A percentile compares a stretch with the other conserved stretches of the same genome.
phyloP scores from a whole-genome alignment of 495 filamentous ascomycete genomes.

The Rostrohypoxylon terebratum region DNA sequence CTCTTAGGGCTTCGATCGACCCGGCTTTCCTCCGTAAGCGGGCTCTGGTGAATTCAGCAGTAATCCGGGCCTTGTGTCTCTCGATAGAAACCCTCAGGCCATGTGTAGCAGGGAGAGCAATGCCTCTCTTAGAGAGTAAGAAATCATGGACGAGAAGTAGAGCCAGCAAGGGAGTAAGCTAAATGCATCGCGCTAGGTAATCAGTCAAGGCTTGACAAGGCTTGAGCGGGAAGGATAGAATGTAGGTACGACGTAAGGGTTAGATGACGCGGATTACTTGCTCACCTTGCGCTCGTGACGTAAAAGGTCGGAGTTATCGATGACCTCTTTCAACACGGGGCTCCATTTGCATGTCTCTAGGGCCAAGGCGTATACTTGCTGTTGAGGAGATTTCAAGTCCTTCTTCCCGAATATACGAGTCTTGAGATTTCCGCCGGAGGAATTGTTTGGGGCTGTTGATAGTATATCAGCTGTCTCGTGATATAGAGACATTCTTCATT shows the following conservation, averaged over 20 bases:
- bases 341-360: conserved; percentile 93
- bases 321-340: conserved; percentile 81
- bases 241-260: not conserved
- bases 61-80: conserved; percentile 82
- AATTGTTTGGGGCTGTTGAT: conserved; percentile 63
- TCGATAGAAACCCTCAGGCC: conserved; percentile 79
- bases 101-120: conserved; percentile 80
- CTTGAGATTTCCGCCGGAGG: conserved; percentile 78
- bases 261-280: not conserved
- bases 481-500: conserved; percentile 85
- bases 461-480: conserved; percentile 86
- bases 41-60: conserved; percentile 82
- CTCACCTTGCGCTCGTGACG: conserved; percentile 83
- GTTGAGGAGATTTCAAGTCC: conserved; percentile 76
- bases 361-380: conserved; percentile 86
- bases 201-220: conserved; percentile 17
- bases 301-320: conserved; percentile 79
- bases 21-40: conserved; percentile 76
- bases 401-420: conserved; percentile 80
- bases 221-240: not conserved
- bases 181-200: conserved; percentile 42
- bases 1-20: conserved; percentile 71
- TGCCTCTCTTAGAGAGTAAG: conserved; percentile 80
- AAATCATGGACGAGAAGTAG: conserved; percentile 89
- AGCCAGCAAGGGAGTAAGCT: conserved; percentile 85